Percentiles rank a stretch among this genome's conserved stretches.
Conservation (phyloP, 768 basidiomycete species). For the Lactarius akahatsu region DNA sequence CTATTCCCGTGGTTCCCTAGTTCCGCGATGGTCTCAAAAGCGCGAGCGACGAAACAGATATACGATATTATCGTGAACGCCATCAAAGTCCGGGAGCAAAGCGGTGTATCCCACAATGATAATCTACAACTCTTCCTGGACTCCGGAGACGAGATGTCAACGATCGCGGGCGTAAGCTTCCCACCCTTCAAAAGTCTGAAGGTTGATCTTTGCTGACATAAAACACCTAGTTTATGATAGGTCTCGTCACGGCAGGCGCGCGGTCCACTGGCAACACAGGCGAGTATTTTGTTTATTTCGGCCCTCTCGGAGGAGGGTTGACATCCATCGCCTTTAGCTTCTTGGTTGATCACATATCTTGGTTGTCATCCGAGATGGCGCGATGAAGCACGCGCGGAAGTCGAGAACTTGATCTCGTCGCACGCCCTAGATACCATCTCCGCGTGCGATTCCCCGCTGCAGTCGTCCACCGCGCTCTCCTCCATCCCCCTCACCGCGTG, state of each 20-base stretch:
- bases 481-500: slow-evolving; percentile 65
- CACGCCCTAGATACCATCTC: slow-evolving; percentile 17
- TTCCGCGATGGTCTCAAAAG: slow-evolving; percentile 67
- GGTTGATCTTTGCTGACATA: slow-evolving; percentile 24
- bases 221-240: slow-evolving; percentile 69
- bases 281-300: slow-evolving; percentile 31
- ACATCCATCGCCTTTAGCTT: slow-evolving; percentile 44
- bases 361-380: slow-evolving; percentile 68
- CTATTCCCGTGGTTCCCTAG: slow-evolving; percentile 77
- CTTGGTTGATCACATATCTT: slow-evolving; percentile 73
- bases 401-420: slow-evolving; percentile 49
- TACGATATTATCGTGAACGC: slow-evolving; percentile 64
- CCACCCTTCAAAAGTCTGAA: slow-evolving; percentile 9
- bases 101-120: slow-evolving; percentile 58
- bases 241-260: slow-evolving; percentile 75
- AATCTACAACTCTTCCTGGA: slow-evolving; percentile 76
- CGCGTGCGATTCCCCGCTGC: slow-evolving; percentile 28
- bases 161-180: slow-evolving; percentile 64
- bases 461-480: slow-evolving; percentile 48
- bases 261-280: slow-evolving; percentile 76
- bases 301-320: slow-evolving; percentile 19
- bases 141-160: slow-evolving; percentile 61
- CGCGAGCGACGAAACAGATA: slow-evolving; percentile 72
- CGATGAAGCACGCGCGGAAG: slow-evolving; percentile 56
- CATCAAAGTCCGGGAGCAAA: slow-evolving; percentile 56